Base-by-base conservation (phyloP, 148 eudicot species). In the Bassia scoparia region DNA sequence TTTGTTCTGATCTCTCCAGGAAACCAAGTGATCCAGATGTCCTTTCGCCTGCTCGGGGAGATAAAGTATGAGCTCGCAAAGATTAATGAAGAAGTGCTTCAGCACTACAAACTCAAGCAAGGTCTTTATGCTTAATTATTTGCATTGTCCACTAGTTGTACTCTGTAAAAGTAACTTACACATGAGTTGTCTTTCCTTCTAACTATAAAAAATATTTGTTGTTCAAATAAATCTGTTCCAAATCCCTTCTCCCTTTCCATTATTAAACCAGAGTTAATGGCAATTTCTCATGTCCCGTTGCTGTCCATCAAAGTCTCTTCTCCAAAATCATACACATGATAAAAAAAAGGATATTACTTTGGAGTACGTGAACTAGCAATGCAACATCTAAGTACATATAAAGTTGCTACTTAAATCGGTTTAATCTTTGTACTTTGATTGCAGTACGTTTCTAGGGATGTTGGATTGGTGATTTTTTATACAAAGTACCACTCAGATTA, bases 11-110 rank as follows among this genome's bases (percentile, higher is more conserved):
- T 41, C 79, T 67, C 77, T 67, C 88, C 91, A 97, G 92, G 76
- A 91, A 85, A 80, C 88, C 90, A 50, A 81, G 77, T 80, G 96
- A 92, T 61, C 90, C 94, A 34, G 97, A 95, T 77, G 96, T 84
- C 50, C 50, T 87, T 87, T 56, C 97, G 99, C 69, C 82, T 95
- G 77, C 90, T 91, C 62, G 99, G 93, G 74, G 99, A 89, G 81
- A 90, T 91, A 54, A 88, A 88, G 70, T 95, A 82, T 81, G 90
- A 87, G 75, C 89, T 95, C 74, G n/a, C n/a, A 89, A 85, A 84
- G 99, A 95, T 77, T 95, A 88, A 72, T 90, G 87, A 69, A 93
- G 87, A 61, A 95, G 99, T 81, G 87, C 77, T 72, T 77, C 88
- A 74, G 96, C 99, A n/a, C n/a, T 95, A 89, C 78, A 88, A 69